phyloP scores from a whole-genome alignment of 1,284 basidiomycete genomes.

The Naganishia albida region DNA sequence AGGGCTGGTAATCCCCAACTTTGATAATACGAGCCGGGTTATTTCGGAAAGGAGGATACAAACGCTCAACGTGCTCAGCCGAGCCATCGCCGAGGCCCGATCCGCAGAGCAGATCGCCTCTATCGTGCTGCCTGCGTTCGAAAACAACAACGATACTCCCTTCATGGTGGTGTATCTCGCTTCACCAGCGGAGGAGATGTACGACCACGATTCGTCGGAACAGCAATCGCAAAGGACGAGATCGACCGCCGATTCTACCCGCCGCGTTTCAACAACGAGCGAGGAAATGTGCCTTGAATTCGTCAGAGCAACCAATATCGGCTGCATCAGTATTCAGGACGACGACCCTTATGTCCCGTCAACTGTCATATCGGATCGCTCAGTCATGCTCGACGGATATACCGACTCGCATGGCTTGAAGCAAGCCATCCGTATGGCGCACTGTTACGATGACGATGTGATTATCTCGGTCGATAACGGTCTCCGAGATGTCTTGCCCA shows the following conservation, averaged over 20 bases:
- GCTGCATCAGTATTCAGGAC: neutral
- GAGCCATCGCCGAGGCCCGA: conserved; percentile 25
- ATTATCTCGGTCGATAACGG: conserved; percentile 18
- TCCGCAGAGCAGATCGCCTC: conserved; percentile 28
- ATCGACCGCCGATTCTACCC: conserved; percentile 3
- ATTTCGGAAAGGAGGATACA: conserved; percentile 37
- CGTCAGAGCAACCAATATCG: conserved; percentile 3
- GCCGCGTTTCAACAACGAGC: neutral
- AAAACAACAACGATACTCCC: conserved; percentile 12
- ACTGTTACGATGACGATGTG: conserved; percentile 16
- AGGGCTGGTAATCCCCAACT: conserved; percentile 37
- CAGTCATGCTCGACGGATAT: neutral
- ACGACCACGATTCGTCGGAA: conserved; percentile 11
- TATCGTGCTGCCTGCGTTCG: neutral
- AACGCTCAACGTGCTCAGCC: conserved; percentile 37
- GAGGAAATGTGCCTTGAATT: conserved; percentile 10
- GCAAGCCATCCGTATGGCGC: conserved; percentile 17
- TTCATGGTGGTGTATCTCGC: conserved; percentile 24
- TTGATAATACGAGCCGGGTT: conserved; percentile 38
- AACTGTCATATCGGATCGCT: conserved; percentile 1
- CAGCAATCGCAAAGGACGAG: conserved; percentile 6
- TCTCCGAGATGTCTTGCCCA: conserved; percentile 16
- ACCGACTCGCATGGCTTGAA: neutral
- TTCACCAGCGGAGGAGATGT: conserved; percentile 18
- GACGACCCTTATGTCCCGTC: neutral